Conservation (phyloP, 768 basidiomycete species). For the Ramaria rubella region DNA sequence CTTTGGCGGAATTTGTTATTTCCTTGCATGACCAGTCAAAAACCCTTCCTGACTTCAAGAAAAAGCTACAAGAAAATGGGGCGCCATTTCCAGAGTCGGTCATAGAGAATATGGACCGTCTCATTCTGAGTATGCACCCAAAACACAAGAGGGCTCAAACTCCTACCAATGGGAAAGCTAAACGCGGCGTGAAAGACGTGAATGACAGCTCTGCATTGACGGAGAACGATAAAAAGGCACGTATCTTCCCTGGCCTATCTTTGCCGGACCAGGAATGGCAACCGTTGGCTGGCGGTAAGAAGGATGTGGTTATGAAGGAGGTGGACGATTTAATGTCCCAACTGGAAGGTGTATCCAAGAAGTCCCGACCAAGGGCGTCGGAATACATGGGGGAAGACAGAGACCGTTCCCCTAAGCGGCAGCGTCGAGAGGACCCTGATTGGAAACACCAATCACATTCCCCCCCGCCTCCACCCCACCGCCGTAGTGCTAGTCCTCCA, state of each 20-base stretch:
- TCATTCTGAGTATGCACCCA: constrained; percentile 91
- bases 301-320: constrained; percentile 82
- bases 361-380: constrained; percentile 36
- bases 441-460: constrained; percentile 30
- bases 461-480: constrained; percentile 38
- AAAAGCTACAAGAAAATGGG: constrained; percentile 65
- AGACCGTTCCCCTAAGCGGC: constrained; percentile 52
- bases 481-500: constrained; percentile 52
- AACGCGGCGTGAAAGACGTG: constrained; percentile 27
- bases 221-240: constrained; percentile 71
- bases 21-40: constrained; percentile 79
- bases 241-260: constrained; percentile 87
- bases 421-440: constrained; percentile 40
- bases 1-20: constrained; percentile 92
- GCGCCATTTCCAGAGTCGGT: constrained; percentile 88
- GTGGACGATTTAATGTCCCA: constrained; percentile 85
- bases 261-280: constrained; percentile 67
- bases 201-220: constrained; percentile 26
- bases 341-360: constrained; percentile 63
- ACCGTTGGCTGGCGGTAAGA: constrained; percentile 37
- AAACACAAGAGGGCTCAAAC: constrained; percentile 80
- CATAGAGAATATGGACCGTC: constrained; percentile 87
- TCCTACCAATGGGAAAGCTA: constrained; percentile 27
- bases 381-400: constrained; percentile 27
- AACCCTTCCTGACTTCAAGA: constrained; percentile 73